phyloP scores from a whole-genome alignment of 345 rosid species.

The Sonneratia caseolaris region DNA sequence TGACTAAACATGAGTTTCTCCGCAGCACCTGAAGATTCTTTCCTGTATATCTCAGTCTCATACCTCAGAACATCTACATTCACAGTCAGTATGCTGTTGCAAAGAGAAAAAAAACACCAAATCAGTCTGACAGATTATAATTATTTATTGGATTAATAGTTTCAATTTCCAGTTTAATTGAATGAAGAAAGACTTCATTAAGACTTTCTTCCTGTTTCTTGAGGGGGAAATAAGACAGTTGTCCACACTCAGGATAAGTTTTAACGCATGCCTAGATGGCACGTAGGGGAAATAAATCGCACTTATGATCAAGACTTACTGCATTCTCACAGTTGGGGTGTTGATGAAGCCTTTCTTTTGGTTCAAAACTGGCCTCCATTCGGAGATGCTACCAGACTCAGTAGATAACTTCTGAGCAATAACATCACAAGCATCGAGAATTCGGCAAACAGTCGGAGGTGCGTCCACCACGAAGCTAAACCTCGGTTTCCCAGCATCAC shows the following conservation, averaged over 20 bases:
- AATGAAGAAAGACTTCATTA: neutral
- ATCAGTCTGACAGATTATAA: neutral
- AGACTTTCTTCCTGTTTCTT: neutral
- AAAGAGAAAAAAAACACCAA: neutral
- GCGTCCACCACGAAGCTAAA: slow-evolving; percentile 59
- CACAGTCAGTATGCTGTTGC: slow-evolving; percentile 52
- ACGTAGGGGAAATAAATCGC: neutral
- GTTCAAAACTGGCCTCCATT: slow-evolving; percentile 49
- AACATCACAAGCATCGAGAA: slow-evolving; percentile 59
- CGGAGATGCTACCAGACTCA: slow-evolving; percentile 52
- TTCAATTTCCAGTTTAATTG: too few relatives aligned
- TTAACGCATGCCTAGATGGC: neutral
- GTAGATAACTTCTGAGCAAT: slow-evolving; percentile 26
- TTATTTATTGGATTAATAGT: too few relatives aligned
- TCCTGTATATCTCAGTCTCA: slow-evolving; percentile 18
- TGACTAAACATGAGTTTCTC: slow-evolving; percentile 30
- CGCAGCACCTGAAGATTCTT: slow-evolving; percentile 1
- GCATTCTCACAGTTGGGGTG: slow-evolving; percentile 49
- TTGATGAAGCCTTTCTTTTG: slow-evolving; percentile 27
- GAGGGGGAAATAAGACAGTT: neutral
- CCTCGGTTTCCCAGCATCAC: slow-evolving; percentile 49
- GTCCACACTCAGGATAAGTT: neutral
- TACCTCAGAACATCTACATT: slow-evolving; percentile 35
- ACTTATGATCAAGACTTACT: slow-evolving; percentile 38
- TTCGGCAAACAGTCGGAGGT: slow-evolving; percentile 33